These are phyloP conservation scores for Spathaspora jeffriesii DNA, from an alignment of 1,139 yeast species.

Conservation along the genomic window DNA sequence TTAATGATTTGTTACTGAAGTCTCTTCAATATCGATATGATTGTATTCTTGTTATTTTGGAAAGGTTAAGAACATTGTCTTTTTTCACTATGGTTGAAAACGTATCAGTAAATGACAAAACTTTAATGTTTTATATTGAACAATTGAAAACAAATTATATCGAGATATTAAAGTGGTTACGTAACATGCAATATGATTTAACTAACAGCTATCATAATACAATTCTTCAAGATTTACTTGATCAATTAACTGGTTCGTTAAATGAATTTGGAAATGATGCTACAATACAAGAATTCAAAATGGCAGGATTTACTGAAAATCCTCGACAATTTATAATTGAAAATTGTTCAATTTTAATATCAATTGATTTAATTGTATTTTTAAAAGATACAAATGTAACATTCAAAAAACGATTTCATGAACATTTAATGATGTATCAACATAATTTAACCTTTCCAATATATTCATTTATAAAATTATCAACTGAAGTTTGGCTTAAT, in stretches of 20 bases:
- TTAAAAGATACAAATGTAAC: constrained; percentile 56
- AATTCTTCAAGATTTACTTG: constrained; percentile 43
- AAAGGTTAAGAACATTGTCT: constrained; percentile 46
- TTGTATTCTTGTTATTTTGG: constrained; percentile 44
- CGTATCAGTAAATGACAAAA: constrained; percentile 25
- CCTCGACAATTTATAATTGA: constrained; percentile 44
- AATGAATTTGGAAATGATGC: constrained; percentile 49
- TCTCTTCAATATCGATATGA: constrained; percentile 40
- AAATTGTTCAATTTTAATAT: constrained; percentile 40
- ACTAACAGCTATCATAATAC: constrained; percentile 41
- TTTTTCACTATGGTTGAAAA: constrained; percentile 44
- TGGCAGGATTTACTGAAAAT: constrained; percentile 49
- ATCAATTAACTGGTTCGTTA: constrained; percentile 40
- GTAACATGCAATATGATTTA: constrained; percentile 37
- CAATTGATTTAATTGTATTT: constrained; percentile 54
- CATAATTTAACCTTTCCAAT: constrained; percentile 46
- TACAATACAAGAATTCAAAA: constrained; percentile 44
- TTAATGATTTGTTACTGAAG: constrained; percentile 45
- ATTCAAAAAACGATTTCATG: constrained; percentile 58
- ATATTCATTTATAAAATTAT: constrained; percentile 34
- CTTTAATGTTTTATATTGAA: constrained; percentile 32
- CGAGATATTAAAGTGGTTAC: constrained; percentile 39
- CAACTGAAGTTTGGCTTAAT: constrained; percentile 39
- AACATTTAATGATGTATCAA: constrained; percentile 54
- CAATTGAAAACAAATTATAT: constrained; percentile 37